Percentiles rank a stretch among this genome's conserved stretches.
Conservation (phyloP, 1,284 basidiomycete genomes). For the Irpex rosettiformis region DNA sequence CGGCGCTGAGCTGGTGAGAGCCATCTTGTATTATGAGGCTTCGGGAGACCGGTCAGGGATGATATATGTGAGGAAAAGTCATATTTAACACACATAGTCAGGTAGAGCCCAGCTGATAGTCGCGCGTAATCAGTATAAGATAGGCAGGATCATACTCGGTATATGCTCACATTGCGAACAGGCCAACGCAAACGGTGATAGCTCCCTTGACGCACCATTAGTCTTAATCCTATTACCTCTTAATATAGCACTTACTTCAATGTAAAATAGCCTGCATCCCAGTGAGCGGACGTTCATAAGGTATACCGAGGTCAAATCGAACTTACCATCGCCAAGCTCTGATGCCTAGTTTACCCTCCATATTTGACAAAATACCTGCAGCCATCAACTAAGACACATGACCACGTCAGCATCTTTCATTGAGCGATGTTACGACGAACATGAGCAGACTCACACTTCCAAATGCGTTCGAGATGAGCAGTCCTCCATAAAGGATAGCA, state of each 20-base stretch:
- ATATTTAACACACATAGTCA: slow-evolving; percentile 22
- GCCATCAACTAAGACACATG: slow-evolving; percentile 48
- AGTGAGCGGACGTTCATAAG: neutral
- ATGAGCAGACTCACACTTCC: slow-evolving; percentile 46
- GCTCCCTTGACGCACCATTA: slow-evolving; percentile 38
- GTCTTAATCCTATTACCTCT: neutral
- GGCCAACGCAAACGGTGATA: slow-evolving; percentile 53
- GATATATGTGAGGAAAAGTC: neutral
- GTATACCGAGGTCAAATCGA: neutral
- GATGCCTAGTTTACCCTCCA: slow-evolving; percentile 68
- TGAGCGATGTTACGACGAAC: neutral
- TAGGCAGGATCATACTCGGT: neutral
- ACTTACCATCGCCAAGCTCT: slow-evolving; percentile 67
- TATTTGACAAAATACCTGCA: slow-evolving; percentile 63
- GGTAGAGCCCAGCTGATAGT: slow-evolving; percentile 19
- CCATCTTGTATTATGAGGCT: slow-evolving; percentile 70
- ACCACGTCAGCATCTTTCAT: neutral
- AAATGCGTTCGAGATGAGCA: slow-evolving; percentile 76
- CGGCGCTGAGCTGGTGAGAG: slow-evolving; percentile 53
- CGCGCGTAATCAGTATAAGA: neutral
- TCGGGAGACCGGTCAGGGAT: neutral
- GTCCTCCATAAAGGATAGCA: slow-evolving; percentile 65
- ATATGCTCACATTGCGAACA: slow-evolving; percentile 47
- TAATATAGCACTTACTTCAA: slow-evolving; percentile 41
- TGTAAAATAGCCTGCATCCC: slow-evolving; percentile 52